Evolutionary conservation across 257 asterid species (phyloP).

Genomic region (Linaria vulgaris): DNA sequence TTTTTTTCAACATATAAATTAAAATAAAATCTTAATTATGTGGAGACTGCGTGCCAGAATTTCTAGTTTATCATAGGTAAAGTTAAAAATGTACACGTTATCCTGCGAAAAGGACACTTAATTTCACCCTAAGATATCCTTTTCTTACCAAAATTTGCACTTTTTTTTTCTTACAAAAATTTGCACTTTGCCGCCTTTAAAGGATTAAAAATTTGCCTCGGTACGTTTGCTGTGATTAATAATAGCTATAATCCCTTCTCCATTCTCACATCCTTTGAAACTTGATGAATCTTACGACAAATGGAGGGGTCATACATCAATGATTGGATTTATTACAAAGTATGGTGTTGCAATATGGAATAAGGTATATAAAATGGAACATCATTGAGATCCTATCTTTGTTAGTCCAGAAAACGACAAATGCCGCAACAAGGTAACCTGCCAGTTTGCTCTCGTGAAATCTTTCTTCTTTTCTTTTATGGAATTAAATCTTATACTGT

Average conservation of each 20-base stretch:
- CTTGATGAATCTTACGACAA: conserved; percentile 23
- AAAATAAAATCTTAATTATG: too few relatives aligned
- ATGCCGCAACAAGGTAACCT: conserved; percentile 34
- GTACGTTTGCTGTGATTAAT: too few relatives aligned
- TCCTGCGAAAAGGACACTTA: too few relatives aligned
- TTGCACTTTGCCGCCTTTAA: too few relatives aligned
- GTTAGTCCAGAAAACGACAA: conserved; percentile 23
- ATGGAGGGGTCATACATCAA: conserved; percentile 28
- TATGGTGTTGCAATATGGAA: conserved; percentile 18
- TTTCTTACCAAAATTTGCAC: too few relatives aligned
- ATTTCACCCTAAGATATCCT: too few relatives aligned
- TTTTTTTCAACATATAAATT: too few relatives aligned
- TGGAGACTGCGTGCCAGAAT: too few relatives aligned
- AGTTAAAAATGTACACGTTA: too few relatives aligned
- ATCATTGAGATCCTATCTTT: conserved; percentile 1
- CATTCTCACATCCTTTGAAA: not conserved
- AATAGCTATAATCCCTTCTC: not conserved
- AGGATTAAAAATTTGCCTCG: too few relatives aligned
- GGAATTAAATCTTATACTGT: not conserved
- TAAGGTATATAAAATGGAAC: conserved; percentile 19
- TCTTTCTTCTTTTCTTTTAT: not conserved
- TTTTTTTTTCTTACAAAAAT: too few relatives aligned
- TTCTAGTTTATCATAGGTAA: too few relatives aligned
- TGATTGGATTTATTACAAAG: conserved; percentile 13
- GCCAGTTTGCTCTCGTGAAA: not conserved